These are phyloP conservation scores for Moesziomyces antarcticus DNA, from an alignment of 1,284 basidiomycete genomes.

Conservation along the genomic window DNA sequence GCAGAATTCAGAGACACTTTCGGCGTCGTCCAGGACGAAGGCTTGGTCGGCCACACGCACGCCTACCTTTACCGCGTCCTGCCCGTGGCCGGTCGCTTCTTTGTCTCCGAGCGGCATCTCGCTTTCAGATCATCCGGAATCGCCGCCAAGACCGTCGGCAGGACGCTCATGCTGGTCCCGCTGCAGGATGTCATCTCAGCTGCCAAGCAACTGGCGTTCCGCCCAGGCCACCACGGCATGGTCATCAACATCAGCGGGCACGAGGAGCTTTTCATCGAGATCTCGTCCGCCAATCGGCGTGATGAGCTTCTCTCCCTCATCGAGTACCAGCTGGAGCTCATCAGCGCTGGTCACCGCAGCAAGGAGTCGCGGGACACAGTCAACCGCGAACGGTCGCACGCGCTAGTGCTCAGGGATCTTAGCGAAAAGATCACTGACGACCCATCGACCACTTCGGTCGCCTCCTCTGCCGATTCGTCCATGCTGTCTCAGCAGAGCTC, in stretches of 20 bases:
- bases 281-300: constrained; percentile 80
- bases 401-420: constrained; percentile 55
- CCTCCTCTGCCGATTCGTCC: constrained; percentile 37
- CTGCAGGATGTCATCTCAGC: constrained; percentile 85
- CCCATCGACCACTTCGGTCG: constrained; percentile 15
- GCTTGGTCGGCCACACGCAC: constrained; percentile 42
- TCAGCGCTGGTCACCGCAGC: constrained; percentile 13
- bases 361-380: constrained; percentile 15
- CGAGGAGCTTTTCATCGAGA: constrained; percentile 96
- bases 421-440: constrained; percentile 50
- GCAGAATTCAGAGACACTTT: constrained; percentile 49
- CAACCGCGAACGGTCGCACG: constrained; percentile 43
- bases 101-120: constrained; percentile 51
- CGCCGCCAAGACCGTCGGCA: constrained; percentile 51
- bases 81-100: constrained; percentile 56
- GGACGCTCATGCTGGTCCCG: constrained; percentile 87
- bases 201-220: constrained; percentile 85
- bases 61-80: constrained; percentile 57
- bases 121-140: constrained; percentile 62
- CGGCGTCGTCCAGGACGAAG: constrained; percentile 43
- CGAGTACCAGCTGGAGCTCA: constrained; percentile 73
- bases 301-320: constrained; percentile 80
- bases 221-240: constrained; percentile 87
- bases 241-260: constrained; percentile 91
- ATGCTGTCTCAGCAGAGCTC: constrained; percentile 23